Evolutionary conservation across 495 filamentous ascomycete genomes (phyloP).

Genomic region (Aspergillus funiculosus): DNA sequence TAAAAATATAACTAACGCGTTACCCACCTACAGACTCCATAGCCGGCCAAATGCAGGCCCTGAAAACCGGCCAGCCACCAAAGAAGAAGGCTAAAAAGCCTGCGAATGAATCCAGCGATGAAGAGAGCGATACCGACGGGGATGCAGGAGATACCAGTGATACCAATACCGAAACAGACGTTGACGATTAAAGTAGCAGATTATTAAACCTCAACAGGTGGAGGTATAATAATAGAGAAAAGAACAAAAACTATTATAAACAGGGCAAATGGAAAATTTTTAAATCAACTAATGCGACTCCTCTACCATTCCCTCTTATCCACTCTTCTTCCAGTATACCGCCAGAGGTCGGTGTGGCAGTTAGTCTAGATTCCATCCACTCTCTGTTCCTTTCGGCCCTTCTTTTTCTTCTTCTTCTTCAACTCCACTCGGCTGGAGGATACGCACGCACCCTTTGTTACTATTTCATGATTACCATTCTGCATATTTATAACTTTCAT

Average conservation of each 20-base stretch:
- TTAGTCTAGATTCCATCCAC: no score
- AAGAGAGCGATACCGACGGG: constrained; percentile 86
- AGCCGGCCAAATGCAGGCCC: constrained; percentile 88
- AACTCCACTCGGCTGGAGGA: no score
- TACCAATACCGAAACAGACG: constrained; percentile 74
- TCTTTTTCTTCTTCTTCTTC: no score
- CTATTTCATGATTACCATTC: neutral
- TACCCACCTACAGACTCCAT: constrained; percentile 66
- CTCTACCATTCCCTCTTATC: no score
- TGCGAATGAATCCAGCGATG: constrained; percentile 57
- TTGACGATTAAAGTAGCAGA: constrained; percentile 41
- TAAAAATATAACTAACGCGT: constrained; percentile 24
- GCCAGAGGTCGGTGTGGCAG: no score
- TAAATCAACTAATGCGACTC: no score
- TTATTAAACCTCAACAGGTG: neutral
- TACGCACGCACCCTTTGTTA: no score
- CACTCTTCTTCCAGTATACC: no score
- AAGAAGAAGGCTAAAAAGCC: constrained; percentile 54
- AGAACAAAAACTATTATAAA: neutral
- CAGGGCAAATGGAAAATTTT: neutral
- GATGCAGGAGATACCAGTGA: constrained; percentile 71
- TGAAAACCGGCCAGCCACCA: constrained; percentile 63
- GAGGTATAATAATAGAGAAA: neutral
- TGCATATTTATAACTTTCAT: neutral
- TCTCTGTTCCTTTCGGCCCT: no score